phyloP scores from a whole-genome alignment of 2,329 filamentous ascomycete species.

The Penicillium sp. region DNA sequence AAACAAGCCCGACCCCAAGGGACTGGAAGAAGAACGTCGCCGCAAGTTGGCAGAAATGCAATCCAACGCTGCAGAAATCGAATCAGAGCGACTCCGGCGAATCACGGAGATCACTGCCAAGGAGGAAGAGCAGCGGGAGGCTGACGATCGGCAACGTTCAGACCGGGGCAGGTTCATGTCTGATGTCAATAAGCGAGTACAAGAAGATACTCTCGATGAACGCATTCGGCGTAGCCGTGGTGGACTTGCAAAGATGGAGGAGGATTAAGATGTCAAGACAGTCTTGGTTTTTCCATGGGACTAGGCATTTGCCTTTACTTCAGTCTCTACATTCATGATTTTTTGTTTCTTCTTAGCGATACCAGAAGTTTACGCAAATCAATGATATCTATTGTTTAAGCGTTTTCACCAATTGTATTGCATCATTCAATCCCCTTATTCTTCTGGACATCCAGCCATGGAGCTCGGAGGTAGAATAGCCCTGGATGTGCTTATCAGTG shows the following conservation, averaged over 20 bases:
- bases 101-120: slow-evolving; percentile 64
- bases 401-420: neutral
- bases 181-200: slow-evolving; percentile 32
- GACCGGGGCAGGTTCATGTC: slow-evolving; percentile 37
- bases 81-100: slow-evolving; percentile 66
- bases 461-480: too few species aligned
- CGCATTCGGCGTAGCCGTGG: slow-evolving; percentile 35
- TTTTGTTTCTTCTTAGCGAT: slow-evolving; percentile 2
- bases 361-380: neutral
- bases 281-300: neutral
- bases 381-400: slow-evolving; percentile 1
- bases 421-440: neutral
- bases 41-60: slow-evolving; percentile 70
- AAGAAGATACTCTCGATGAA: slow-evolving; percentile 38
- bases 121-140: slow-evolving; percentile 63
- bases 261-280: slow-evolving; percentile 19
- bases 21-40: slow-evolving; percentile 32
- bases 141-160: slow-evolving; percentile 56
- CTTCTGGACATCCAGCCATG: neutral
- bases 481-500: too few species aligned
- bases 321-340: neutral
- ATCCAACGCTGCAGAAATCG: slow-evolving; percentile 65
- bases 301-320: neutral
- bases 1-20: slow-evolving; percentile 23
- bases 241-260: slow-evolving; percentile 31